Conservation (phyloP, 1,139 yeast genomes). For the Suhomyces atakaporum region DNA sequence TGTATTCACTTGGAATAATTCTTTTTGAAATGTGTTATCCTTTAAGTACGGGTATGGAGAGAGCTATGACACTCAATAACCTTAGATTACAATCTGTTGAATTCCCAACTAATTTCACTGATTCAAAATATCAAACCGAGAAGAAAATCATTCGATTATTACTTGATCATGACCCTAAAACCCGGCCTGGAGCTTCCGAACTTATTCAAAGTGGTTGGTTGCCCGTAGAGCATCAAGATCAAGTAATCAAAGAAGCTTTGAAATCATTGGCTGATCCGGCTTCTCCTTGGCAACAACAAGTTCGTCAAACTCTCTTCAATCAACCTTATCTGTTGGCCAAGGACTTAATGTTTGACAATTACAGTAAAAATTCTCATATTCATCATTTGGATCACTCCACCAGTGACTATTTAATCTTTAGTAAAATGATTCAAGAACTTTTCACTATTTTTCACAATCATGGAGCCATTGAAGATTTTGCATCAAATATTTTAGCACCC, state of each 20-base stretch:
- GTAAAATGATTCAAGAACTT: constrained; percentile 57
- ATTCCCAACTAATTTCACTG: constrained; percentile 68
- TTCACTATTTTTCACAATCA: constrained; percentile 67
- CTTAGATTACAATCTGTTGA: constrained; percentile 59
- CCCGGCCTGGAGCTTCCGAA: constrained; percentile 76
- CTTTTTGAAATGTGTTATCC: constrained; percentile 93
- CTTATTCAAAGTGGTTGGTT: constrained; percentile 77
- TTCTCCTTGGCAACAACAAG: constrained; percentile 93
- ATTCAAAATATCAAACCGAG: constrained; percentile 54
- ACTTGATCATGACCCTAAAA: constrained; percentile 73
- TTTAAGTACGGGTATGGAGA: constrained; percentile 87
- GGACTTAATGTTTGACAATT: constrained; percentile 74
- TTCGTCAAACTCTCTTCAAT: constrained; percentile 77
- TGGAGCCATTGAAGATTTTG: constrained; percentile 80
- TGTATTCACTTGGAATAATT: constrained; percentile 92
- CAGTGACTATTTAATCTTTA: constrained; percentile 46
- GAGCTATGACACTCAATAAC: constrained; percentile 67
- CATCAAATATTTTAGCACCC: constrained; percentile 63
- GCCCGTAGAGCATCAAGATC: constrained; percentile 89
- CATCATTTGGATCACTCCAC: constrained; percentile 24
- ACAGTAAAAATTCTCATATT: constrained; percentile 24
- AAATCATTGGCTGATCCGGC: constrained; percentile 84
- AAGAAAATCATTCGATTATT: constrained; percentile 63
- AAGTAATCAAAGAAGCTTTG: constrained; percentile 83
- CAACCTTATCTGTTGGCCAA: constrained; percentile 83